A percentile compares a stretch with the other conserved stretches of the same genome.
These are phyloP conservation scores for Ophiostoma quercus DNA, from an alignment of 2,329 filamentous ascomycete genomes.

Conservation along the genomic window DNA sequence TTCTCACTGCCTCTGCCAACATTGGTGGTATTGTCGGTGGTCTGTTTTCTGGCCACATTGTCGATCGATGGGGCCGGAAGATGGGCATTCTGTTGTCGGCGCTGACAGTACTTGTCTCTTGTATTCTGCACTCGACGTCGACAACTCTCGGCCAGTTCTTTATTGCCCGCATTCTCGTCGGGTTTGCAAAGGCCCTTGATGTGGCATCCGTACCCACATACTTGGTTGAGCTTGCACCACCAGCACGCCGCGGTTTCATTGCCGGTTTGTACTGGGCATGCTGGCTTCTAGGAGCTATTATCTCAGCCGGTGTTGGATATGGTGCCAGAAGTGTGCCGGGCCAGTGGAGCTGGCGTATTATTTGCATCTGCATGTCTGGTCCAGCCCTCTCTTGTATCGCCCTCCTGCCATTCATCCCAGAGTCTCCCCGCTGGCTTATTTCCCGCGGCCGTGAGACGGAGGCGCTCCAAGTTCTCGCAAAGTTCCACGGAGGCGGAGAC, in stretches of 20 bases:
- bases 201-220: not conserved
- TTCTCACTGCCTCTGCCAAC: not conserved
- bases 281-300: not conserved
- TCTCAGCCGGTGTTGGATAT: not conserved
- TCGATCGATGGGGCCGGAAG: not conserved
- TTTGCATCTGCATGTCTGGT: not conserved
- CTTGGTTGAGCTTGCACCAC: not conserved
- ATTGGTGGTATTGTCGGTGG: not conserved
- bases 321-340: conserved; percentile 4
- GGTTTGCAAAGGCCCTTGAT: conserved; percentile 1
- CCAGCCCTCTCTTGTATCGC: not conserved
- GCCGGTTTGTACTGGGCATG: conserved; percentile 1
- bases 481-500: not conserved
- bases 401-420: not conserved
- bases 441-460: not conserved
- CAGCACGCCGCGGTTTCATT: not conserved
- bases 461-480: not conserved
- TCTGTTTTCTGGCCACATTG: not conserved
- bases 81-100: not conserved
- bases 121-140: not conserved
- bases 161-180: not conserved
- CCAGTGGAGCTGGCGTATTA: conserved; percentile 1
- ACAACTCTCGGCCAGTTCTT: not conserved
- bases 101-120: not conserved
- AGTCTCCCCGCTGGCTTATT: not conserved